Evolutionary conservation across 176 grass and related monocot species (phyloP), one percentile per base, ranked within the genome.

Genomic region (Tillandsia leiboldiana): DNA sequence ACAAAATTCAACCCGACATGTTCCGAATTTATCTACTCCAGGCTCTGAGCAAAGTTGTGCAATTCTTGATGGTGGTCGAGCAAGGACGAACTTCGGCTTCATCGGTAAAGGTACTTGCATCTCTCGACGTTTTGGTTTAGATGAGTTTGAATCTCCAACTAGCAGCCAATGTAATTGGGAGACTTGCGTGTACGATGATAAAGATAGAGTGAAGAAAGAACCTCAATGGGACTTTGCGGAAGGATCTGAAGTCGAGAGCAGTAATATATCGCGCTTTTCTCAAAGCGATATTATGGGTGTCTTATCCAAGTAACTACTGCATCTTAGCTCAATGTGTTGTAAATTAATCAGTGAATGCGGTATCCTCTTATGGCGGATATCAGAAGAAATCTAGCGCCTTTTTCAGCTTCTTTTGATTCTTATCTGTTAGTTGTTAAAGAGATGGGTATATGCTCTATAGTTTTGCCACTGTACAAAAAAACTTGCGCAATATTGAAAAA

Each of bases 131-230:
- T 63, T 63, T 63, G 58, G 20, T 3, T 2, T 63, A 24, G 58
- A 63, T 63, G 58, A 63, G 9, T 26, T 10, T 63, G 58, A 63
- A 63, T 63, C 58, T 63, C 58, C 58, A 63, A 63, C 58, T 63
- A 63, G 24, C 11, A 11, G 24, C 58, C 58, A 2, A 3, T 22
- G 58, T 26, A 17, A 63, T 63, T 63, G 58, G 58, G 24, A 63
- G 18, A 63, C 3, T 1, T 63, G 58, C 58, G 24, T 63, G 9
- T 6, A 24, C 26, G 24, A 63, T 12, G 58, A 63, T 22, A 63
- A 17, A 24, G 58, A 22, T 24, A 63, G 58, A 63, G 58, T 63
- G 58, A 63, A 63, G 58, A 17, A 63, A 26, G 58, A 63, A 24
- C 18, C 58, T 63, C 3, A 22, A 22, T 63, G 18, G 58, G 58